Evolutionary conservation across 2,329 filamentous ascomycete species (phyloP), one percentile per base, ranked within the genome.

Genomic region (Talaromyces pinophilus): DNA sequence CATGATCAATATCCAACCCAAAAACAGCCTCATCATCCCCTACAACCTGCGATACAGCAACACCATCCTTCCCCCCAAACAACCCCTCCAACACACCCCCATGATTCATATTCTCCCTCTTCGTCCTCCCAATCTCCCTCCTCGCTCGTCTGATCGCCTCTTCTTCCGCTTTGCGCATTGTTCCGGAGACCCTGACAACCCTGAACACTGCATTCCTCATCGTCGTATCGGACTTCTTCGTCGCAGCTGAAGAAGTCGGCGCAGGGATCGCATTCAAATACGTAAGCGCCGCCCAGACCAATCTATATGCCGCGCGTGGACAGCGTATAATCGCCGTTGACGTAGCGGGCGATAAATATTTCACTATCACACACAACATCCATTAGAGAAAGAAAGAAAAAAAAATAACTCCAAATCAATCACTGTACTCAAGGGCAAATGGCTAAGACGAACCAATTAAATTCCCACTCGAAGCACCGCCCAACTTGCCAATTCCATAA

Each of bases 291-390:
- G 93, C 89, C 95, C 95, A 99, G 4, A 97, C 89, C 69, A 97
- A 86, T 57, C 92, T 87, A 76, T 93, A 96, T 70, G 96, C 89
- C 17, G 89, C 88, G 66, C 95, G 88, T 2, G 92, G 88, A 70
- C 93, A 92, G 69, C 91, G 88, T 46, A 99, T 83, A 67, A 99
- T 99, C 64, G 94, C 92, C 0, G 94, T 99, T 5, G 92, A 96
- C 0, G 95, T 99, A n/a, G 93, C 91, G 3, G 88, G 84, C 0
- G 93, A 97, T 62, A 96, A 85, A 77, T 99, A 99, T 82, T 97
- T 97, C 63, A 99, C 92, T 94, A 70, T 48, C 30, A 7, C 22
- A 17, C n/a, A 46, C 22, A 17, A 19, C 11, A 57, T 44, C 8
- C n/a, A 40, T 48, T 11, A 35, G 54, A 19, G 54, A 57, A 35